Evolutionary conservation across 192 early-diverging fungal genomes (phyloP).

Genomic region (Hyaloraphidium curvatum): DNA sequence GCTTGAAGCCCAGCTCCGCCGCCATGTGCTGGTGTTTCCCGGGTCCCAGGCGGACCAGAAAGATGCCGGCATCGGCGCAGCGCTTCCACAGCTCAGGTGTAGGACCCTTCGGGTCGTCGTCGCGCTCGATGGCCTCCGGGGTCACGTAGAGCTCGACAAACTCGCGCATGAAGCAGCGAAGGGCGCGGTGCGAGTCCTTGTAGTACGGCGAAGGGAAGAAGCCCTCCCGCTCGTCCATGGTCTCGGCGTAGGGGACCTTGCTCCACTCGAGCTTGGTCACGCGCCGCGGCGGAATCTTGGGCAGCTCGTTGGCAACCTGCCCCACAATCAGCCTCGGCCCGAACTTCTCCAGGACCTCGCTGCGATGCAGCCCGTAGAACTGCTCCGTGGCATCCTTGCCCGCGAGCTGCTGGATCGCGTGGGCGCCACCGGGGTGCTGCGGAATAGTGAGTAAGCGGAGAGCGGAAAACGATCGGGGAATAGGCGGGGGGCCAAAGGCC

Average conservation of each 20-base stretch:
- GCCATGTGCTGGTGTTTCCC: background rate
- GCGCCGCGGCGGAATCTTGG: background rate
- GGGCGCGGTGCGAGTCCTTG: background rate
- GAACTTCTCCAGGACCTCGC: background rate
- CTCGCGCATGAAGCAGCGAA: background rate
- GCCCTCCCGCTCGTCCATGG: background rate
- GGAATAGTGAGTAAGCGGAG: too few relatives aligned
- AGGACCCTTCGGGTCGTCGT: background rate
- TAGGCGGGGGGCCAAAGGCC: too few relatives aligned
- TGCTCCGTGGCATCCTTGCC: conserved; percentile 2
- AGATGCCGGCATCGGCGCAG: background rate
- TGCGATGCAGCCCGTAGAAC: background rate
- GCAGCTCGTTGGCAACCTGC: background rate
- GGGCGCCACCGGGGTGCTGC: background rate
- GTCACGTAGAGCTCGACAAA: background rate
- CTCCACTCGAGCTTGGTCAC: background rate
- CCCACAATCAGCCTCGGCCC: background rate
- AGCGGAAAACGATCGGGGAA: too few relatives aligned
- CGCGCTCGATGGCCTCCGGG: background rate
- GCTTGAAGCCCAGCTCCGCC: background rate
- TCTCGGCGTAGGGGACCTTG: background rate
- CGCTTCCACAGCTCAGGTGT: background rate
- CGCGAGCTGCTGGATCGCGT: background rate
- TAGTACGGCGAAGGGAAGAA: background rate
- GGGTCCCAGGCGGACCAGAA: background rate